phyloP scores from a whole-genome alignment of 1,139 yeast species.

The Pneumocystis carinii region DNA sequence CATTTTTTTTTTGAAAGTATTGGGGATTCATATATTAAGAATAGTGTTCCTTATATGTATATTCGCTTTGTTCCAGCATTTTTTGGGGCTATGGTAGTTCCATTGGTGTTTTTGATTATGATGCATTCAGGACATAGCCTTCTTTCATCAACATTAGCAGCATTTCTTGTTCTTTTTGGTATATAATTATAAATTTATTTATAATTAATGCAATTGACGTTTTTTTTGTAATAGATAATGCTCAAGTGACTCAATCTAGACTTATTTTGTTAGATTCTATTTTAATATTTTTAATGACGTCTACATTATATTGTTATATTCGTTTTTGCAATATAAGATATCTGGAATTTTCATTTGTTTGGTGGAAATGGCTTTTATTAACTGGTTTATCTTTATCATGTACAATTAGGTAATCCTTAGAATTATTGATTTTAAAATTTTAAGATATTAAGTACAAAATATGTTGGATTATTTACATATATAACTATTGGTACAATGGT shows the following conservation, averaged over 20 bases:
- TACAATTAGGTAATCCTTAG: constrained; percentile 36
- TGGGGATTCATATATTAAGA: constrained; percentile 62
- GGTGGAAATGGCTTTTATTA: constrained; percentile 79
- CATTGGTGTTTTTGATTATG: constrained; percentile 66
- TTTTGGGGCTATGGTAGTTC: constrained; percentile 70
- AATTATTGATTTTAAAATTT: constrained; percentile 17
- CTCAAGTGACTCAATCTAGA: constrained; percentile 83
- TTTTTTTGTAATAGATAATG: constrained; percentile 34
- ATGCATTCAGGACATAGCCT: constrained; percentile 71
- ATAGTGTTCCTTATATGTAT: constrained; percentile 80
- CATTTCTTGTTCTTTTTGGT: constrained; percentile 64
- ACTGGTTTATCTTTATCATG: constrained; percentile 81
- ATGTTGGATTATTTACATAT: constrained; percentile 87
- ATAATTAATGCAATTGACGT: constrained; percentile 12
- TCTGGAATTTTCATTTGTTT: constrained; percentile 45
- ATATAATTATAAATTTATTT: background rate
- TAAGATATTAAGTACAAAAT: constrained; percentile 45
- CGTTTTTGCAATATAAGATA: constrained; percentile 60
- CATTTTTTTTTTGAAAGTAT: constrained; percentile 78
- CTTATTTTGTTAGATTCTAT: constrained; percentile 85
- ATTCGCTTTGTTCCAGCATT: constrained; percentile 71
- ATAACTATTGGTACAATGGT: constrained; percentile 80
- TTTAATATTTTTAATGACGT: constrained; percentile 64
- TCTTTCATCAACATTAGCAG: constrained; percentile 64
- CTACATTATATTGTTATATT: constrained; percentile 62